Evolutionary conservation across 164 flowering plant species (phyloP), one percentile per base, ranked within the genome.

Genomic region (Pachysandra terminalis): DNA sequence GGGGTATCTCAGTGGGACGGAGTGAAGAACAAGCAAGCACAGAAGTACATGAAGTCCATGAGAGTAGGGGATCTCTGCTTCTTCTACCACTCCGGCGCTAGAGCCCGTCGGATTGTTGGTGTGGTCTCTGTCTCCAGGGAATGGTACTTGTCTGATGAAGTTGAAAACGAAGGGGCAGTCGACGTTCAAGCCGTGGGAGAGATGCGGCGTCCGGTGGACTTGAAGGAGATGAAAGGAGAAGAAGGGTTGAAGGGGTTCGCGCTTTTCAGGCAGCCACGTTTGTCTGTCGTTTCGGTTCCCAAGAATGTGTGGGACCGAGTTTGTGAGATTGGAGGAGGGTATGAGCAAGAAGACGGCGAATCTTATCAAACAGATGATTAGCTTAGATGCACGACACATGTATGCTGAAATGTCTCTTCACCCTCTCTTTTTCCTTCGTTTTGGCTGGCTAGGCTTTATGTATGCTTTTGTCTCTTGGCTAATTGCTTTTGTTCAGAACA

Each of bases 11-110:
- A 79, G 10, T 96, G 98, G 98, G 97, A 96, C 65, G 98, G 97
- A 1, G 99, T 93, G 9, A 93, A 86, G 77, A 96, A 96, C 89
- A 84, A 78, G 74, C 96, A 96, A 71, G 99, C 99, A 25, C 91
- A 81, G 70, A 89, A 90, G 62, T 19, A 91, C 74, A 84, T 96
- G 80, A 90, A 86, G 80, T 63, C 93, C 58, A 93, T 96, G 98
- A 66, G 59, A 12, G 45, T 76, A 2, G 71, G 79, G 22, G 99
- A 96, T 68, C 89, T 86, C 75, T 90, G 97, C 77, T 86, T 93
- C 86, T 96, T 96, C 90, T 96, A 96, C 82, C 99, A 96, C 79
- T 91, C 97, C 1, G 98, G 98, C 9, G 15, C 87, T 67, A 84
- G 78, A 40, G 68, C 87, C 21, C 90, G 97, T 25, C 79, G 89